Evolutionary conservation across 257 asterid species (phyloP), one percentile per base, ranked within the genome.

Genomic region (Agastache rugosa): DNA sequence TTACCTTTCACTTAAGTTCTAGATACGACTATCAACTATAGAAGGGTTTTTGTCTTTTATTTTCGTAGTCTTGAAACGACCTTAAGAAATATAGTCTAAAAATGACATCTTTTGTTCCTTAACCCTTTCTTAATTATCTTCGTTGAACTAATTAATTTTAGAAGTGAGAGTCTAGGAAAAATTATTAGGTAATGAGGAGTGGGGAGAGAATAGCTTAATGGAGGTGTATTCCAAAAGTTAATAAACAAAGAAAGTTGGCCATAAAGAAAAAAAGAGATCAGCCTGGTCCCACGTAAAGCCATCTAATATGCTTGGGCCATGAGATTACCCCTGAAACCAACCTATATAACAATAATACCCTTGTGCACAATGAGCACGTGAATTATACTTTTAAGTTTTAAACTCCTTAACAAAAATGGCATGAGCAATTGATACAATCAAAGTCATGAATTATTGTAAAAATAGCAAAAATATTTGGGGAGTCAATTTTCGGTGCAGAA

Each of bases 211-310:
- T 58, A 27, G 64, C 64, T 58, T 58, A 58, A 58, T 12, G 64
- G 64, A 58, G 64, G 64, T 58, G 64, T 58, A 27, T 58, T 58
- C 64, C 20, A 25, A 58, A 58, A 58, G 64, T 27, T 58, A 0
- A 27, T 11, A 3, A 58, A 58, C 11, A 58, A 58, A 58, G 37
- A 58, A 58, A 58, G 64, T 19, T 11, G 64, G 20, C 41, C 41
- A 25, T 58, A 58, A 58, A 58, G 29, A 2, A 6, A 23, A 25
- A 58, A 58, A 58, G n/a, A 14, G 64, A 58, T 58, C 8, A 58
- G 1, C 1, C 0, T 0, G 59, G 37, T 25, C 64, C 64, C 41
- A 25, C 64, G 3, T 58, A 58, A 58, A 56, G 27, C 9, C 17
- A 15, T 56, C 63, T 39, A 56, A 23, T 56, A 56, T 23, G 17